Percentiles rank a stretch among this genome's conserved stretches.
Conservation (phyloP, 2,329 filamentous ascomycete genomes). For the Tolypocladium inflatum region DNA sequence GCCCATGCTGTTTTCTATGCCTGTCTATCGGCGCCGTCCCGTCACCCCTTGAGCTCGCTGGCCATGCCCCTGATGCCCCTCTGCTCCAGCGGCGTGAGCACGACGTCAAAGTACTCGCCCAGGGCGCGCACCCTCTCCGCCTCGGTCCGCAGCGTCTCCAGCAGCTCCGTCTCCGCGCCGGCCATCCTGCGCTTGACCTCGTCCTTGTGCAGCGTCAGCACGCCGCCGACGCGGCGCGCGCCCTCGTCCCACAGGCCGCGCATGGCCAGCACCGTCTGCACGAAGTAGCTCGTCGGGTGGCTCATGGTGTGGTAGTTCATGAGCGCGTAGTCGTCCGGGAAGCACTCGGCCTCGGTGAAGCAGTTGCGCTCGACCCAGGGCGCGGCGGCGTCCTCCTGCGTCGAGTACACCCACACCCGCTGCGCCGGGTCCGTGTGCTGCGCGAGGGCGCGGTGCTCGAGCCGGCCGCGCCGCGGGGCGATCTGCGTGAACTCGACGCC, state of each 20-base stretch:
- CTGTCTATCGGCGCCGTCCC: neutral
- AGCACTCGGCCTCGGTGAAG: constrained; percentile 40
- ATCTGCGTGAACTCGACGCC: constrained; percentile 21
- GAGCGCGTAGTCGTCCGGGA: constrained; percentile 34
- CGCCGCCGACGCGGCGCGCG: constrained; percentile 17
- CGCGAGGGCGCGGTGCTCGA: constrained; percentile 24
- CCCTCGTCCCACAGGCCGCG: constrained; percentile 15
- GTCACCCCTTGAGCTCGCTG: constrained; percentile 9
- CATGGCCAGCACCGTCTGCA: constrained; percentile 25
- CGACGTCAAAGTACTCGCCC: constrained; percentile 38
- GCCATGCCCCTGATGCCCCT: constrained; percentile 34
- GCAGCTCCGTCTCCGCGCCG: constrained; percentile 20
- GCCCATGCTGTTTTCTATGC: neutral
- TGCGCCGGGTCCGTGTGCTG: constrained; percentile 22
- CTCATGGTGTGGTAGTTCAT: constrained; percentile 32
- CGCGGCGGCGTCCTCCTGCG: constrained; percentile 14
- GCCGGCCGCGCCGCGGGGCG: constrained; percentile 31
- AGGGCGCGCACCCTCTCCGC: constrained; percentile 37
- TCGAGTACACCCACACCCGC: constrained; percentile 29
- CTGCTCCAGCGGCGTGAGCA: constrained; percentile 34
- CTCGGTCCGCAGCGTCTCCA: constrained; percentile 36
- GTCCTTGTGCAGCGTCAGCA: constrained; percentile 32
- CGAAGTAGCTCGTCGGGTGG: constrained; percentile 25
- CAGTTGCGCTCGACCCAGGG: constrained; percentile 39
- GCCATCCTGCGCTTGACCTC: constrained; percentile 33